phyloP scores from a whole-genome alignment of 352 stramenopile species.

The Pythium dissimile region DNA sequence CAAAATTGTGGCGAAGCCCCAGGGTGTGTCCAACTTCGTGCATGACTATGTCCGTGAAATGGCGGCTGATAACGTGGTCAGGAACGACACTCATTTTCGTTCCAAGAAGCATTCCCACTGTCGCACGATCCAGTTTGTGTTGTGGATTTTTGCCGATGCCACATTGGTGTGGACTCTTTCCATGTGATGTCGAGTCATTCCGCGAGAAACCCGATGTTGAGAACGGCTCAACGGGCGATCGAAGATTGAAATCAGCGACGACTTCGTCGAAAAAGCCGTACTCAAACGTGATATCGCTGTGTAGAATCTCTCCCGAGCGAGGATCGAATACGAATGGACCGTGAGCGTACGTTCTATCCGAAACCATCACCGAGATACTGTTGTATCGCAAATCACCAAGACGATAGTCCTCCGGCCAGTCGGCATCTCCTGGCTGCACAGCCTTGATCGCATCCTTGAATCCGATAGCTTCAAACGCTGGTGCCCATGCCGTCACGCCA shows the following conservation, averaged over 20 bases:
- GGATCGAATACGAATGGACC: slow-evolving; percentile 70
- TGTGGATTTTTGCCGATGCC: slow-evolving; percentile 35
- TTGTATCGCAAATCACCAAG: slow-evolving; percentile 85
- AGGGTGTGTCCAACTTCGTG: slow-evolving; percentile 89
- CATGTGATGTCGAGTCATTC: neutral
- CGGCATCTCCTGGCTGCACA: slow-evolving; percentile 54
- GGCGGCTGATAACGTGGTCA: slow-evolving; percentile 52
- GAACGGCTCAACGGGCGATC: slow-evolving; percentile 31
- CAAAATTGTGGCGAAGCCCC: slow-evolving; percentile 86
- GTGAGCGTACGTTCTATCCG: slow-evolving; percentile 66
- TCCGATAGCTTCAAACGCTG: slow-evolving; percentile 73
- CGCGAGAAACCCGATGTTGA: neutral
- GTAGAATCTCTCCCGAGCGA: slow-evolving; percentile 81
- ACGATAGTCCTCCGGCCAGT: slow-evolving; percentile 79
- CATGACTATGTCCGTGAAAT: slow-evolving; percentile 81
- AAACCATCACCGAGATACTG: slow-evolving; percentile 85
- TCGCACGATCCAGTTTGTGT: slow-evolving; percentile 37
- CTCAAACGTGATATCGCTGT: slow-evolving; percentile 85
- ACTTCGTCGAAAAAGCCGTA: slow-evolving; percentile 83
- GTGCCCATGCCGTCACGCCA: slow-evolving; percentile 72
- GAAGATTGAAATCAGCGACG: slow-evolving; percentile 47
- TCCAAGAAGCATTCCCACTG: slow-evolving; percentile 33
- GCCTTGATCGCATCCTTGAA: slow-evolving; percentile 69
- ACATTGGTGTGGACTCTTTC: slow-evolving; percentile 28
- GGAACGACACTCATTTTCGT: slow-evolving; percentile 33